Base-by-base conservation (phyloP, 2,329 filamentous ascomycete species). In the Ciborinia camelliae region DNA sequence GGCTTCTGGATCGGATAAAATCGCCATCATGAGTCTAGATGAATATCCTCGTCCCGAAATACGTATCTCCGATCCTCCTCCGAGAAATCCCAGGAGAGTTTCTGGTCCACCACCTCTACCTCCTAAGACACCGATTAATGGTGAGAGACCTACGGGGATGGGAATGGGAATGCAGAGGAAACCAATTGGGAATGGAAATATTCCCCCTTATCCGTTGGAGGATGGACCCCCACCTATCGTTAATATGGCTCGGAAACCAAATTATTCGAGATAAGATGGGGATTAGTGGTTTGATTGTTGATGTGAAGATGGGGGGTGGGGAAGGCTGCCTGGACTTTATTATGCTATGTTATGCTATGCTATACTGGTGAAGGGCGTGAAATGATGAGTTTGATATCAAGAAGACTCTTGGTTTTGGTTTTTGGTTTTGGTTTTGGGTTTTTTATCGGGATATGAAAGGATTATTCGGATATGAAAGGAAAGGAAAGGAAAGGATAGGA, bases 211-310 rank as follows among this genome's bases (percentile, higher is more conserved):
- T 75, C 94, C 94, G 0, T 78, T 91, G 55, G 88, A 87, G 53
- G 90, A 96, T 72, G 90, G 89, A 32, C 88, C 90, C 35, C 93
- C 94, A 23, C 94, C 94, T 3, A 81, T 85, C 8, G 92, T 96
- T 9, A 96, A 96, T 72, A 90, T 92, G 83, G 87, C 90, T 52
- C 86, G 88, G 70, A 97, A 97, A 76, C 94, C 94, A 10, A 69
- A 75, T 53, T 75, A 75, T 52, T 70, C 67, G 41, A 67, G 65
- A 15, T 64, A 43, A 51, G n/a, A n/a, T n/a, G n/a, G 52, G 48
- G 28, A 35, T 10, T 32, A 15, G 1, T n/a, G n/a, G n/a, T n/a
- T n/a, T n/a, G n/a, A n/a, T n/a, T n/a, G n/a, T n/a, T n/a, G n/a
- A n/a, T n/a, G n/a, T n/a, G n/a, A n/a, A n/a, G n/a, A n/a, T n/a